These are phyloP conservation scores for Boletus sp. DNA, from an alignment of 1,284 basidiomycete genomes.

Conservation along the genomic window DNA sequence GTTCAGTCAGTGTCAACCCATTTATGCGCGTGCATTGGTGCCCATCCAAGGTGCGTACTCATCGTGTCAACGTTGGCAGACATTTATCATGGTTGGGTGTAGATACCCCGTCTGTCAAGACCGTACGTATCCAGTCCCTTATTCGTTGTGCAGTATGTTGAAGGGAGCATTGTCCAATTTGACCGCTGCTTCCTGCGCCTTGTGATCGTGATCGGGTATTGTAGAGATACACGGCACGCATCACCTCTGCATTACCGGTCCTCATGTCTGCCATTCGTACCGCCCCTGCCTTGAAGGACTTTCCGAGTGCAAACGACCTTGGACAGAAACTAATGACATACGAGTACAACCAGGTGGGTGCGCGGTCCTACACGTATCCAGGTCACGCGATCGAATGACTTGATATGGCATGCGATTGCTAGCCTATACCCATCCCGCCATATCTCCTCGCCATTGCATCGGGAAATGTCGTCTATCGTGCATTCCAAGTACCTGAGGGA, in stretches of 20 bases:
- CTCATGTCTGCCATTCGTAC: constrained; percentile 86
- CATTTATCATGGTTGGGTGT: constrained; percentile 4
- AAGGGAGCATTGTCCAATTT: neutral
- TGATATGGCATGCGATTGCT: neutral
- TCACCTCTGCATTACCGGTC: constrained; percentile 79
- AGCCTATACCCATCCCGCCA: constrained; percentile 81
- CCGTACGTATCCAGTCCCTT: constrained; percentile 48
- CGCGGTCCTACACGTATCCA: neutral
- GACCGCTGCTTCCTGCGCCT: no score
- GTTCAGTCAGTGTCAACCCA: constrained; percentile 96
- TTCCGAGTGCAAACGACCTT: constrained; percentile 67
- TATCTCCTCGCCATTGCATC: constrained; percentile 89
- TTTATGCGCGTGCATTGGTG: constrained; percentile 80
- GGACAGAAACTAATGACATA: constrained; percentile 61
- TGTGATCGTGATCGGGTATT: neutral
- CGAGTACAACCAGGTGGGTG: constrained; percentile 52
- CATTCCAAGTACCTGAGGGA: constrained; percentile 62
- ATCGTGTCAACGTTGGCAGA: neutral
- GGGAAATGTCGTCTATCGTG: constrained; percentile 79
- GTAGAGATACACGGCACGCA: constrained; percentile 79
- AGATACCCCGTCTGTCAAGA: constrained; percentile 77
- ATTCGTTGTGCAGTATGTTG: neutral
- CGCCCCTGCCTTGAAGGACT: constrained; percentile 70
- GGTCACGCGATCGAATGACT: no score
- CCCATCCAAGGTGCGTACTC: constrained; percentile 73